Percentiles rank a stretch among this genome's conserved stretches.
These are phyloP conservation scores for Pelargonium fulgidum DNA, from an alignment of 441 rosid genomes.

Conservation along the genomic window DNA sequence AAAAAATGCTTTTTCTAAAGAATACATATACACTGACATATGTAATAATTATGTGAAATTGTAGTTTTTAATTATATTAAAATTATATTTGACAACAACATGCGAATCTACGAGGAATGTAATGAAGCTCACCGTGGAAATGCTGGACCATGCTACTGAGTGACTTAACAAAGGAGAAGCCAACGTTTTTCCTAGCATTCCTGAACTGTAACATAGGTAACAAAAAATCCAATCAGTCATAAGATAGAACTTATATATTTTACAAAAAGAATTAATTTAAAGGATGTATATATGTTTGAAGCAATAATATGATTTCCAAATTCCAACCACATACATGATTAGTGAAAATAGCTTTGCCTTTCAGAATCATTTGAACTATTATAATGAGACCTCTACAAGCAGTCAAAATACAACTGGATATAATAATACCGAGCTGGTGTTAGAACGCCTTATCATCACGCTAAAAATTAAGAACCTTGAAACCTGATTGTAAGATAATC, in stretches of 20 bases:
- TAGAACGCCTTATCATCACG: background rate
- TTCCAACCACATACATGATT: background rate
- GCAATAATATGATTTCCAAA: background rate
- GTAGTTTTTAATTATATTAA: background rate
- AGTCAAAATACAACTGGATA: background rate
- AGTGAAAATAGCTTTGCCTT: background rate
- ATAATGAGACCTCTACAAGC: background rate
- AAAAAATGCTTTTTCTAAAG: background rate
- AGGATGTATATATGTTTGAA: background rate
- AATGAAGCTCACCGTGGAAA: slow-evolving; percentile 32
- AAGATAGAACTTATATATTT: no score
- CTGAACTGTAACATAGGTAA: slow-evolving; percentile 22
- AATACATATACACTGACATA: no score
- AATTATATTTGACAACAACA: background rate
- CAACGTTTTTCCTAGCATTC: slow-evolving; percentile 50
- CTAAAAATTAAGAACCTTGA: background rate
- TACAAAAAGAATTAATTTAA: background rate
- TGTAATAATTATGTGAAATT: no score
- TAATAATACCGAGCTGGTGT: background rate
- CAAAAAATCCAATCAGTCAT: background rate
- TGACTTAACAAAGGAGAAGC: background rate
- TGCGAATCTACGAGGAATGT: background rate
- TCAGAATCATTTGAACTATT: background rate
- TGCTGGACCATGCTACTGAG: slow-evolving; percentile 10
- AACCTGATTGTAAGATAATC: background rate